Evolutionary conservation across 305 asterid species (phyloP).

Genomic region (Withania somnifera): DNA sequence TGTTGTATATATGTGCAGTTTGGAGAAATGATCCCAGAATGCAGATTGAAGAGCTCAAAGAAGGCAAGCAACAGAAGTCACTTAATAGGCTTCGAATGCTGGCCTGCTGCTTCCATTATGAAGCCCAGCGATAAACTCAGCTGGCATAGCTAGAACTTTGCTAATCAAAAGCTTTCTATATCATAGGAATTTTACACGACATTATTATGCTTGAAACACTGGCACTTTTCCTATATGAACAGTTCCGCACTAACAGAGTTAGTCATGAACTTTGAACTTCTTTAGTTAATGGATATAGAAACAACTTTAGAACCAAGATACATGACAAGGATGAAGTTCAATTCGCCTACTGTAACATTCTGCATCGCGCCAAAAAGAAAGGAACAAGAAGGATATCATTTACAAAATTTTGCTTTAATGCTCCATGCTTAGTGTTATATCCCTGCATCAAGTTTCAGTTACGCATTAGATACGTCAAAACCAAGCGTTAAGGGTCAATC

Average conservation of each 20-base stretch:
- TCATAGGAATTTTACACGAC: neutral
- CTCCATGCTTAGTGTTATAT: neutral
- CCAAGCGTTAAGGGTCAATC: neutral
- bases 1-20: neutral
- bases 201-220: neutral
- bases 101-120: neutral
- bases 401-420: neutral
- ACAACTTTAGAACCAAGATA: neutral
- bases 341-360: neutral
- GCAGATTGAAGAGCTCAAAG: constrained; percentile 1
- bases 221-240: neutral
- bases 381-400: neutral
- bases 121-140: neutral
- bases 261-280: neutral
- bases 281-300: neutral
- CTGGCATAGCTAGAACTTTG: neutral
- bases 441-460: neutral
- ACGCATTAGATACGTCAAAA: neutral
- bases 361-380: neutral
- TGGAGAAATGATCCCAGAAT: neutral
- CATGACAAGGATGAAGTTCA: neutral
- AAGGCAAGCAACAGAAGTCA: neutral
- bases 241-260: neutral
- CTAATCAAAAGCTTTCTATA: neutral
- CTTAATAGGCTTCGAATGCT: neutral